phyloP scores from a whole-genome alignment of 768 basidiomycete genomes.

The Hygrocybe punicea region DNA sequence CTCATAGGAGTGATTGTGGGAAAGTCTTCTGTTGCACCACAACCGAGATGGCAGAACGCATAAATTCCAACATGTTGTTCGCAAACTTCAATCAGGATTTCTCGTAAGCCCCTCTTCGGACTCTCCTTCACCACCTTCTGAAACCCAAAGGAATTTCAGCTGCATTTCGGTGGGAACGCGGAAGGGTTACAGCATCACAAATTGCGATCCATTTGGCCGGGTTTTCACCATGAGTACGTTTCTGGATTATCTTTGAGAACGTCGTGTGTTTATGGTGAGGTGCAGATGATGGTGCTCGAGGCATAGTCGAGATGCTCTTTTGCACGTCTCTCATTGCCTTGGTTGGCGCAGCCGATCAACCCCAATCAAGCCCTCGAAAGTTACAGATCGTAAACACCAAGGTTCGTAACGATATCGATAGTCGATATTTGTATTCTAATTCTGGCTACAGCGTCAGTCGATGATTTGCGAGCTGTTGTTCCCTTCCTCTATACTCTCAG shows the following conservation, averaged over 20 bases:
- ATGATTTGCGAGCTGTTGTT: slow-evolving; percentile 99
- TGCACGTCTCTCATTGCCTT: slow-evolving; percentile 97
- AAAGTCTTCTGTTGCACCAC: background rate
- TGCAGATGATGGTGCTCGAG: slow-evolving; percentile 86
- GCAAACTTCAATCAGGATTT: slow-evolving; percentile 99
- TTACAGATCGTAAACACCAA: slow-evolving; percentile 99
- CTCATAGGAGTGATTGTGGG: no score
- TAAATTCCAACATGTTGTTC: slow-evolving; percentile 60
- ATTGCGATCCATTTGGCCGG: slow-evolving; percentile 95
- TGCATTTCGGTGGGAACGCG: slow-evolving; percentile 94
- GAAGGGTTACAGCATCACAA: slow-evolving; percentile 95
- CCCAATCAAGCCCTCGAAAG: slow-evolving; percentile 85
- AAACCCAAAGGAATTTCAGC: slow-evolving; percentile 33
- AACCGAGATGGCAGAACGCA: slow-evolving; percentile 38
- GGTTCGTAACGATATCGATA: slow-evolving; percentile 42
- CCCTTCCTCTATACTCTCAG: slow-evolving; percentile 93
- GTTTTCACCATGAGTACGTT: slow-evolving; percentile 91
- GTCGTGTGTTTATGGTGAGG: background rate
- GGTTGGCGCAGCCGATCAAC: slow-evolving; percentile 93
- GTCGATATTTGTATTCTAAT: background rate
- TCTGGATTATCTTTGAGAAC: background rate
- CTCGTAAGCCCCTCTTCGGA: slow-evolving; percentile 57
- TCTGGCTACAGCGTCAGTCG: slow-evolving; percentile 75
- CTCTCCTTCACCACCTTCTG: background rate
- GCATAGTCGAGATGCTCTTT: slow-evolving; percentile 99